Conservation (phyloP, 805 yeast genomes). For the Teunomyces kruisii region DNA sequence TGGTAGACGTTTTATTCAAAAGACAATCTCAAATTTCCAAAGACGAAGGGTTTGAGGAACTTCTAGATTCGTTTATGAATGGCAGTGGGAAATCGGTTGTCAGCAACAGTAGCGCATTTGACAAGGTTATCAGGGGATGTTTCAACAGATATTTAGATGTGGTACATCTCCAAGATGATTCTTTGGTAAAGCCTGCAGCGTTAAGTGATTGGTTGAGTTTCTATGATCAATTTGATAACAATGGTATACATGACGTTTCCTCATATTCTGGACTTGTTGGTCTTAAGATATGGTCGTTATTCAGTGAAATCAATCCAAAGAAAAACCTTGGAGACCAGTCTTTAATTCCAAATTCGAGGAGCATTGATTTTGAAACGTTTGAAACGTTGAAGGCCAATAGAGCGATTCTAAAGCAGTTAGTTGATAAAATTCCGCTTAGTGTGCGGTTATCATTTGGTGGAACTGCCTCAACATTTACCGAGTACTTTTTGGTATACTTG, state of each 20-base stretch:
- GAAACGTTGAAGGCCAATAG: slow-evolving; percentile 36
- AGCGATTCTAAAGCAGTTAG: slow-evolving; percentile 31
- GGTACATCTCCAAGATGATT: slow-evolving; percentile 61
- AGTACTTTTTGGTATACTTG: slow-evolving; percentile 36
- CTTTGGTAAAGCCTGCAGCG: slow-evolving; percentile 55
- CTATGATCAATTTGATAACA: slow-evolving; percentile 54
- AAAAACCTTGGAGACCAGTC: slow-evolving; percentile 12
- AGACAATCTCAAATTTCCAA: slow-evolving; percentile 47
- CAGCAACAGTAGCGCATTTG: slow-evolving; percentile 45
- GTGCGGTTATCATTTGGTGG: slow-evolving; percentile 30
- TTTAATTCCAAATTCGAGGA: slow-evolving; percentile 32
- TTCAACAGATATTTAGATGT: slow-evolving; percentile 63
- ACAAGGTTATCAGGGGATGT: slow-evolving; percentile 69
- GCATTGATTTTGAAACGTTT: slow-evolving; percentile 37
- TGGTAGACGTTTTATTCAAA: slow-evolving; percentile 62
- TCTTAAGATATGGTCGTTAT: slow-evolving; percentile 61
- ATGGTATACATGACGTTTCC: slow-evolving; percentile 42
- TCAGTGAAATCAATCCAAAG: slow-evolving; percentile 55
- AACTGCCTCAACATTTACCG: slow-evolving; percentile 22
- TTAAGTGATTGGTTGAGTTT: slow-evolving; percentile 78
- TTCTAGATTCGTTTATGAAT: slow-evolving; percentile 46
- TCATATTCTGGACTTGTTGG: slow-evolving; percentile 59
- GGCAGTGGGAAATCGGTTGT: slow-evolving; percentile 37
- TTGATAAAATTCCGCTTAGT: slow-evolving; percentile 27
- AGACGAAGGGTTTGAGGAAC: slow-evolving; percentile 46